A percentile compares a stretch with the other conserved stretches of the same genome.
These are phyloP conservation scores for Cryptosporidium meleagridis DNA, from an alignment of 169 alveolate genomes.

Conservation along the genomic window DNA sequence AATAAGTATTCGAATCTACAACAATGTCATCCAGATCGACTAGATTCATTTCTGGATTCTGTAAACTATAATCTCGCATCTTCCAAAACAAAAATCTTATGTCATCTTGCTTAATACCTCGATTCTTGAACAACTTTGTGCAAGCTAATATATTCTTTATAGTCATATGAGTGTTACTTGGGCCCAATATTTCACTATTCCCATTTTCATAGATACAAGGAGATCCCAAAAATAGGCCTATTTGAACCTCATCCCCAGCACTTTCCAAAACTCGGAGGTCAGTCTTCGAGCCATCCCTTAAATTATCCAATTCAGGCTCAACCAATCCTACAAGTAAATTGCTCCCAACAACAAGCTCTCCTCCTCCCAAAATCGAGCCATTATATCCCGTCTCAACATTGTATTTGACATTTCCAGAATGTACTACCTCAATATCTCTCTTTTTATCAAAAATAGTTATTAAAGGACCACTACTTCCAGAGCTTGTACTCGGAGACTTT, in stretches of 20 bases:
- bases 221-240: slow-evolving; percentile 30
- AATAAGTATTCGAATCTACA: slow-evolving; percentile 2
- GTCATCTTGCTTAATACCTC: slow-evolving; percentile 21
- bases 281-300: not conserved
- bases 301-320: not conserved
- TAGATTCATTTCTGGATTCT: not conserved
- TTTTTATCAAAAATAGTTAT: not conserved
- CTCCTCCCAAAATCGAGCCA: not conserved
- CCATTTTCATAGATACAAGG: slow-evolving; percentile 32
- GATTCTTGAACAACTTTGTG: not conserved
- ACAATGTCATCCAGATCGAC: not conserved
- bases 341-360: slow-evolving; percentile 37
- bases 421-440: not conserved
- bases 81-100: slow-evolving; percentile 49
- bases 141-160: slow-evolving; percentile 1
- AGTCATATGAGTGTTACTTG: not conserved
- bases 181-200: not conserved
- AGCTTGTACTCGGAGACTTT: not conserved
- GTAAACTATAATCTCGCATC: slow-evolving; percentile 18
- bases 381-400: not conserved
- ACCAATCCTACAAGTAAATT: slow-evolving; percentile 19
- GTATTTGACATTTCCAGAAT: not conserved
- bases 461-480: not conserved
- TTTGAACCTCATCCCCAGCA: not conserved
- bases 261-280: not conserved